phyloP scores from a whole-genome alignment of 2,329 filamentous ascomycete species.

The Fusarium sororula region DNA sequence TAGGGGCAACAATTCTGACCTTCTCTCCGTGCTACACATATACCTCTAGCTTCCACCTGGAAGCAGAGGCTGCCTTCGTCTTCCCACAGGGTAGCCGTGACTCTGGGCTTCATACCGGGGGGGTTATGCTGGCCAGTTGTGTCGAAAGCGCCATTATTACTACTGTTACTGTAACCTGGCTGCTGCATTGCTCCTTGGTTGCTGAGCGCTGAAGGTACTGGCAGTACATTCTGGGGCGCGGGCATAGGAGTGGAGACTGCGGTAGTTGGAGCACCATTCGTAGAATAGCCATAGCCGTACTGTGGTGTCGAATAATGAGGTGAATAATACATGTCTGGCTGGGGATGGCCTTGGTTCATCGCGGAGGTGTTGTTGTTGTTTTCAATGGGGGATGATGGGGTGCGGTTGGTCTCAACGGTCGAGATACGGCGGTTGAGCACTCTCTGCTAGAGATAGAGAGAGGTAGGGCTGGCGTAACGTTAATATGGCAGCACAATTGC shows the following conservation, averaged over 20 bases:
- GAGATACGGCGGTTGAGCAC: not conserved
- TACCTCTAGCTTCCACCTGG: conserved; percentile 94
- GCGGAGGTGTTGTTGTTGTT: conserved; percentile 48
- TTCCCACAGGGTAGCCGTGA: conserved; percentile 97
- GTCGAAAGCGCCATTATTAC: conserved; percentile 71
- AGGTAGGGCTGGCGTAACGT: conserved; percentile 15
- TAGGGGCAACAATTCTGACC: conserved; percentile 60
- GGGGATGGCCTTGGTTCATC: conserved; percentile 78
- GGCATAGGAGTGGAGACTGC: conserved; percentile 77
- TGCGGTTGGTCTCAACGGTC: not conserved
- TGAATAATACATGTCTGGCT: conserved; percentile 72
- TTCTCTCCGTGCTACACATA: conserved; percentile 94
- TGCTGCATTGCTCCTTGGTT: conserved; percentile 61
- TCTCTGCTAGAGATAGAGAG: not conserved
- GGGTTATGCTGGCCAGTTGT: conserved; percentile 95
- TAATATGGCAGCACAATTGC: conserved; percentile 20
- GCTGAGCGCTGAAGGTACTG: conserved; percentile 68
- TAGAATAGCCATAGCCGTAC: conserved; percentile 76
- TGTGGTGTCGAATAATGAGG: conserved; percentile 75
- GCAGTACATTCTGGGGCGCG: conserved; percentile 67
- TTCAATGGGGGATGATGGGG: conserved; percentile 9
- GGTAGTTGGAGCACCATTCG: conserved; percentile 73
- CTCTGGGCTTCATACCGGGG: conserved; percentile 93
- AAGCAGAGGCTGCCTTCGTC: conserved; percentile 98
- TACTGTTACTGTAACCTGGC: conserved; percentile 16